Conservation (phyloP, 805 yeast species). For the Candida nitratophila region DNA sequence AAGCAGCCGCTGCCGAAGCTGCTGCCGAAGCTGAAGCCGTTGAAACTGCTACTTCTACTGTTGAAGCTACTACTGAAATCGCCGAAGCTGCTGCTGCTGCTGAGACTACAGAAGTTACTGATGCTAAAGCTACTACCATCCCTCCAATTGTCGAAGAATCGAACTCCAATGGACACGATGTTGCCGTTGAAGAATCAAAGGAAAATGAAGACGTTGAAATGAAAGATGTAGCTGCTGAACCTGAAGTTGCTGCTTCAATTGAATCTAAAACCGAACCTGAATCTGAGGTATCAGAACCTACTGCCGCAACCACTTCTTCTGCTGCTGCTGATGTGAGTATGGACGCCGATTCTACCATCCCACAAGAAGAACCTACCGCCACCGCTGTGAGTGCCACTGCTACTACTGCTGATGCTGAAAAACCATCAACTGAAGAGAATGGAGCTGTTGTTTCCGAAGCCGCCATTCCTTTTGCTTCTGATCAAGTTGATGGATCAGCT, state of each 20-base stretch:
- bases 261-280: background rate
- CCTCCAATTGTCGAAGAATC: too few relatives aligned
- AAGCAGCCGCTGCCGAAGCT: constrained; percentile 9
- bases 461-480: too few relatives aligned
- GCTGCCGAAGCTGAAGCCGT: constrained; percentile 42
- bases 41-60: background rate
- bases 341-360: constrained; percentile 6
- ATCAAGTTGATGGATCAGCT: too few relatives aligned
- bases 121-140: too few relatives aligned
- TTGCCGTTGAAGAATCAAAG: background rate
- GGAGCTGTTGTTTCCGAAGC: background rate
- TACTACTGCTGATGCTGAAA: constrained; percentile 5
- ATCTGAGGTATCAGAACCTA: background rate
- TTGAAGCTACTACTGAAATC: too few relatives aligned
- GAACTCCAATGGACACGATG: too few relatives aligned
- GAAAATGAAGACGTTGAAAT: constrained; percentile 1
- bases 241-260: background rate
- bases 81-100: too few relatives aligned
- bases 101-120: too few relatives aligned
- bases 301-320: background rate
- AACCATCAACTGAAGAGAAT: background rate
- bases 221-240: background rate
- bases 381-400: background rate
- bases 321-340: constrained; percentile 3
- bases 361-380: constrained; percentile 5